These are phyloP conservation scores for Hyaloscypha finlandica DNA, from an alignment of 495 filamentous ascomycete genomes.

Conservation along the genomic window DNA sequence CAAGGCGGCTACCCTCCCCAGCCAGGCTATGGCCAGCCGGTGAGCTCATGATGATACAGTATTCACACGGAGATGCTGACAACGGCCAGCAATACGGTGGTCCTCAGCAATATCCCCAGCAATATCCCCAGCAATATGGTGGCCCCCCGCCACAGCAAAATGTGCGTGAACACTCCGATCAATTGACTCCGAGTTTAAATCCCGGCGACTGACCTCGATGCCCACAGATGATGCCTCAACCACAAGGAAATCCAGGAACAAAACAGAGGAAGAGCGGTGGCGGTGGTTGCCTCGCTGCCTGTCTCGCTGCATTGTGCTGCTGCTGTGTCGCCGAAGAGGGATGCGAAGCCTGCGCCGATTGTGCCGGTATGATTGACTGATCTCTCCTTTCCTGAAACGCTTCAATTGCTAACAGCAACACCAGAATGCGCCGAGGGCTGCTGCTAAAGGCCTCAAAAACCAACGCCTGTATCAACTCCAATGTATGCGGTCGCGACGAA, in stretches of 20 bases:
- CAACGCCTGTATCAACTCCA: neutral
- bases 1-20: conserved; percentile 28
- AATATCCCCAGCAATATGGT: no score
- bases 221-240: conserved; percentile 46
- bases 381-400: neutral
- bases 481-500: neutral
- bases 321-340: conserved; percentile 71
- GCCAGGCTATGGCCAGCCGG: conserved; percentile 14
- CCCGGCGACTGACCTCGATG: neutral
- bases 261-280: conserved; percentile 33
- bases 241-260: conserved; percentile 6
- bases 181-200: no score
- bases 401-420: conserved; percentile 8
- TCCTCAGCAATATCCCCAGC: neutral
- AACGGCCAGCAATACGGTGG: neutral
- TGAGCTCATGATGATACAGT: neutral
- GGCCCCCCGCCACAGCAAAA: no score
- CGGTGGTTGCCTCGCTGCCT: conserved; percentile 56
- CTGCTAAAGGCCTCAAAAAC: conserved; percentile 21
- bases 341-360: conserved; percentile 69
- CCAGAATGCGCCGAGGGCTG: conserved; percentile 29
- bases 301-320: conserved; percentile 65
- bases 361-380: conserved; percentile 30
- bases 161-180: no score
- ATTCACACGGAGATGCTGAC: neutral